These are phyloP conservation scores for Diaporthe ilicicola DNA, from an alignment of 2,329 filamentous ascomycete genomes.

Conservation along the genomic window DNA sequence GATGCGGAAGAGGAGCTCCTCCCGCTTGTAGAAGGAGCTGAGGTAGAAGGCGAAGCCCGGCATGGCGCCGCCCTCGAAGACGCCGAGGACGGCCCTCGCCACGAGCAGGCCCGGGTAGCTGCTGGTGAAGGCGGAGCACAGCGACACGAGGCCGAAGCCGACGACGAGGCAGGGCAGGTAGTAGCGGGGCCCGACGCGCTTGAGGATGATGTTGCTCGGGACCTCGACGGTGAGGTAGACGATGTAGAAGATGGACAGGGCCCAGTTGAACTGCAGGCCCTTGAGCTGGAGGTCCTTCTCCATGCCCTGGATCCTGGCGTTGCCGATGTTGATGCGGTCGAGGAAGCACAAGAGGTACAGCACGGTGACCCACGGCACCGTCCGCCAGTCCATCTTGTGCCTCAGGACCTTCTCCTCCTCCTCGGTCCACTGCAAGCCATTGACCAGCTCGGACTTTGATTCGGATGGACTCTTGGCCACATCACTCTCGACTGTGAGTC, in stretches of 20 bases:
- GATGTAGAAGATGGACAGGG: slow-evolving; percentile 73
- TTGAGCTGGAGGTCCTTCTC: slow-evolving; percentile 68
- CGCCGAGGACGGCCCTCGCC: slow-evolving; percentile 73
- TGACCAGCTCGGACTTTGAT: background rate
- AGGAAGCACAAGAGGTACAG: slow-evolving; percentile 81
- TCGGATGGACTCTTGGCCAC: slow-evolving; percentile 2
- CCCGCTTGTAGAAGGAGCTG: slow-evolving; percentile 79
- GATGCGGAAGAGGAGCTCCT: slow-evolving; percentile 75
- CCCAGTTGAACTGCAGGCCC: slow-evolving; percentile 73
- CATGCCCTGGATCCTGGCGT: slow-evolving; percentile 71
- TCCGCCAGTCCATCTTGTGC: slow-evolving; percentile 69
- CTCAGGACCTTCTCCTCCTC: slow-evolving; percentile 63
- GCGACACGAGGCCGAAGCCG: slow-evolving; percentile 73
- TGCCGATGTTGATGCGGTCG: slow-evolving; percentile 78
- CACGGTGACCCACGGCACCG: slow-evolving; percentile 74
- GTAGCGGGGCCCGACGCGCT: slow-evolving; percentile 67
- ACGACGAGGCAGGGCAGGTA: slow-evolving; percentile 72
- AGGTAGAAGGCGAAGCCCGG: slow-evolving; percentile 75
- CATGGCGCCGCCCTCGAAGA: slow-evolving; percentile 75
- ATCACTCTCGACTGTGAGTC: slow-evolving; percentile 52
- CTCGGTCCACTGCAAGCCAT: background rate
- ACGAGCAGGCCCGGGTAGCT: slow-evolving; percentile 72
- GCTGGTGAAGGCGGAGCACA: slow-evolving; percentile 72
- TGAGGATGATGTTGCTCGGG: slow-evolving; percentile 71
- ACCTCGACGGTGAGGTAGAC: slow-evolving; percentile 71